Evolutionary conservation across 495 filamentous ascomycete genomes (phyloP), one percentile per base, ranked within the genome.

Genomic region (Lophiotrema nucula): DNA sequence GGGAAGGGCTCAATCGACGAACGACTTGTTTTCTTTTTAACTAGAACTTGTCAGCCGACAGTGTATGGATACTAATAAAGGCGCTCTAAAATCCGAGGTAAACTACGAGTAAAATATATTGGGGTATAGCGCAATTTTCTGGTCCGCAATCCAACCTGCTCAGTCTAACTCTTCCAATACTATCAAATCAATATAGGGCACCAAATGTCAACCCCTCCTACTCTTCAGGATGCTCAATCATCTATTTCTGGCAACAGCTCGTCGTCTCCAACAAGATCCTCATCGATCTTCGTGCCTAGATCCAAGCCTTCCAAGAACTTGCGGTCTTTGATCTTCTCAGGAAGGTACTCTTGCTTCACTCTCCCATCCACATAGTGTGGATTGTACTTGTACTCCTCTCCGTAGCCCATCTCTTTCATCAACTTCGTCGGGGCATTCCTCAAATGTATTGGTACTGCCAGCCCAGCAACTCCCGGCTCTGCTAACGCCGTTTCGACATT

Each of bases 361-460:
- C 76, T 82, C n/a, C 93, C 93, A 58, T 90, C 83, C 62, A 77
- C 72, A 67, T 89, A 98, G 64, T 90, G 86, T 0, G 93, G 93
- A 65, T 95, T 95, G 71, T 98, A 98, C 68, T 98, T 98, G 69
- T 98, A 98, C 69, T 88, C 90, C 47, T 79, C 85, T 10, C 93
- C 93, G 62, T 89, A 90, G 1, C 89, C 92, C 44, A 97, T 72
- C 67, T 97, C 92, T 62, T 89, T 88, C 93, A 98, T 95, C 63
- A 97, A 66, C 65, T 83, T 81, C 5, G 93, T 97, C 1, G 92
- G 91, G 8, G 92, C 92, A 70, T 97, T 97, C 39, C 93, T 73
- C 47, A 98, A 72, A 73, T 98, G 93, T 33, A 95, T 70, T 21
- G 93, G 93, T 11, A 98, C 80, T 0, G 90, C 86, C 42, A 95